Percentiles rank a stretch among this genome's conserved stretches.
These are phyloP conservation scores for Luzula sylvatica DNA, from an alignment of 176 grass and related monocot genomes.

Conservation along the genomic window DNA sequence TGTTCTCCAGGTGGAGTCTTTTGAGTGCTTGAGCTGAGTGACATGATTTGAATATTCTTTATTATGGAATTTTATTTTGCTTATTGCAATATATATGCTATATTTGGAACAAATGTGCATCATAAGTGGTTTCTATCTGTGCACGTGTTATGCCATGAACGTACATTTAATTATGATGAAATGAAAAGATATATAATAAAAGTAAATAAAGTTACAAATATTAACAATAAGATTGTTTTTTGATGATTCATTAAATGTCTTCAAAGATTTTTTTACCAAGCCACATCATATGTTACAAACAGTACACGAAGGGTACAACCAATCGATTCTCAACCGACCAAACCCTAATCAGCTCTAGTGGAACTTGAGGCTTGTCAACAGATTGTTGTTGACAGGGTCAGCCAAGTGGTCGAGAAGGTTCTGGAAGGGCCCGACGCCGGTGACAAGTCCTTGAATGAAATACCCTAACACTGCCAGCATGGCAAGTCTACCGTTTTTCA, in stretches of 20 bases:
- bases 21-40: no score
- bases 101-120: no score
- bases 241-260: slow-evolving; percentile 9
- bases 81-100: no score
- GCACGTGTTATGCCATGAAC: no score
- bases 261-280: not conserved
- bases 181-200: not conserved
- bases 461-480: slow-evolving; percentile 74
- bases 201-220: slow-evolving; percentile 7
- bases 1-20: no score
- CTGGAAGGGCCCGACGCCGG: slow-evolving; percentile 71
- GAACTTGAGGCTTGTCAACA: slow-evolving; percentile 96
- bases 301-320: not conserved
- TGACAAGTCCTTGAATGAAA: slow-evolving; percentile 56
- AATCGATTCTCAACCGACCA: not conserved
- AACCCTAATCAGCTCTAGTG: slow-evolving; percentile 39
- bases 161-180: no score
- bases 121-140: no score
- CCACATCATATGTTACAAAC: slow-evolving; percentile 20
- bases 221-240: slow-evolving; percentile 16
- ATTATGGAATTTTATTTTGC: no score
- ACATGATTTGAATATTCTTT: no score
- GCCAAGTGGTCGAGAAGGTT: slow-evolving; percentile 85
- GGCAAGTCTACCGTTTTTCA: slow-evolving; percentile 76
- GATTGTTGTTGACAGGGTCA: slow-evolving; percentile 87